phyloP scores from a whole-genome alignment of 805 yeast species.

The Yarrowia porcina region DNA sequence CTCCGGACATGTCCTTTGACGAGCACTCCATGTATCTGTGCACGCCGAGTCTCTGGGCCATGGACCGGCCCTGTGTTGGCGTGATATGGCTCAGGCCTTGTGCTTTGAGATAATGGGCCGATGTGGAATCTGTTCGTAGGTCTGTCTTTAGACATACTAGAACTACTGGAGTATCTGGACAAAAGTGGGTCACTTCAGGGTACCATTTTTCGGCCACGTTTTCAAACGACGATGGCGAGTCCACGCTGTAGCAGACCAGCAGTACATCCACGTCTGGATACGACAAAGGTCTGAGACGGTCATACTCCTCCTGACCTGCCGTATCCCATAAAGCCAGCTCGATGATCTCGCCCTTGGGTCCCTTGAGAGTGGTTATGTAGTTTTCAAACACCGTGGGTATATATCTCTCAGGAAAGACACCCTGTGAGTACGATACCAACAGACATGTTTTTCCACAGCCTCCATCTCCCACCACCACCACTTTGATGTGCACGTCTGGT shows the following conservation, averaged over 20 bases:
- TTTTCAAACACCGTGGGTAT: conserved; percentile 84
- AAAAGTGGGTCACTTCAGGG: conserved; percentile 80
- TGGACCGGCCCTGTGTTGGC: conserved; percentile 46
- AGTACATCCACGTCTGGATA: conserved; percentile 77
- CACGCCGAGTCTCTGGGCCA: conserved; percentile 64
- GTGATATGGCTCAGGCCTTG: conserved; percentile 35
- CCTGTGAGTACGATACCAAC: conserved; percentile 61
- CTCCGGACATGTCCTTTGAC: conserved; percentile 64
- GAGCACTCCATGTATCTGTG: conserved; percentile 75
- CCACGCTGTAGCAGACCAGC: conserved; percentile 71
- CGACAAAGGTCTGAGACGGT: conserved; percentile 70
- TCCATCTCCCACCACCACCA: conserved; percentile 86
- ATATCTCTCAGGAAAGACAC: conserved; percentile 65
- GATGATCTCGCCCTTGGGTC: conserved; percentile 50
- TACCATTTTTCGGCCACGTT: conserved; percentile 81
- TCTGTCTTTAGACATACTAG: conserved; percentile 85
- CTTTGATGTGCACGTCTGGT: conserved; percentile 46
- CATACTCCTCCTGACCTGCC: conserved; percentile 87
- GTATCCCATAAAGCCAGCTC: conserved; percentile 85
- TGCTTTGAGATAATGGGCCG: conserved; percentile 30
- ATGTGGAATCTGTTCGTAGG: conserved; percentile 39
- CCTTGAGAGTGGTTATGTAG: conserved; percentile 56
- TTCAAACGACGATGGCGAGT: conserved; percentile 57
- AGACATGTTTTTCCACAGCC: conserved; percentile 89
- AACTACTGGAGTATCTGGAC: conserved; percentile 73